Evolutionary conservation across 129 eudicot species (phyloP), one percentile per base, ranked within the genome.

Genomic region (Mikania micrantha): DNA sequence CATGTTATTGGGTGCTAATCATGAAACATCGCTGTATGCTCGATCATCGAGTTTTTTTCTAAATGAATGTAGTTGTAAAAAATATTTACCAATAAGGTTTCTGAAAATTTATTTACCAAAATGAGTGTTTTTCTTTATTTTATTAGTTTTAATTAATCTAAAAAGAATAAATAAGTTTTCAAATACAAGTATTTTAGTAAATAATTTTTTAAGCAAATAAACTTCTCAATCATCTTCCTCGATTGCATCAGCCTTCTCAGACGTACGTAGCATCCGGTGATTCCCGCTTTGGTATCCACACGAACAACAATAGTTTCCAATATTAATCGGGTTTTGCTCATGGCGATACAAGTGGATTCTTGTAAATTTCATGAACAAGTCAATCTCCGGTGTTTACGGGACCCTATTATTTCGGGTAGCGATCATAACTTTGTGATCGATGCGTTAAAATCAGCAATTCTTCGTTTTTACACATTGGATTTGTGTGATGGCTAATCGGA

Each of bases 401-500:
- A 11, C 49, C 75, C 75, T 50, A 60, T 69, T 68, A 21, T 48
- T 22, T 27, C 13, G 75, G 70, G 39, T 63, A 45, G 21, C 57
- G 70, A 70, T 61, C 80, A 69, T 5, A 76, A 60, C 40, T 61
- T 60, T 69, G 63, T 59, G 80, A 35, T 60, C 5, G 29, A 69
- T 19, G 40, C 66, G 5, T 49, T 69, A 52, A 47, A 59, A 42
- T 12, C 45, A 49, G 25, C 59, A 0, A 35, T 36, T 69, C 34
- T 68, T 57, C 66, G 42, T 59, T 54, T 35, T 24, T 22, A 22
- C 56, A 32, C 54, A 58, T 44, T 58, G 60, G 56, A 61, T 7
- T 48, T 60, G 35, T 52, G 45, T 50, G 60, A 78, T 78, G 82
- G 73, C 69, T 24, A 29, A 58, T 66, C 31, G 27, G 25, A 66